Evolutionary conservation across 305 asterid species (phyloP), one percentile per base, ranked within the genome.

Genomic region (Fraxinus platypoda): DNA sequence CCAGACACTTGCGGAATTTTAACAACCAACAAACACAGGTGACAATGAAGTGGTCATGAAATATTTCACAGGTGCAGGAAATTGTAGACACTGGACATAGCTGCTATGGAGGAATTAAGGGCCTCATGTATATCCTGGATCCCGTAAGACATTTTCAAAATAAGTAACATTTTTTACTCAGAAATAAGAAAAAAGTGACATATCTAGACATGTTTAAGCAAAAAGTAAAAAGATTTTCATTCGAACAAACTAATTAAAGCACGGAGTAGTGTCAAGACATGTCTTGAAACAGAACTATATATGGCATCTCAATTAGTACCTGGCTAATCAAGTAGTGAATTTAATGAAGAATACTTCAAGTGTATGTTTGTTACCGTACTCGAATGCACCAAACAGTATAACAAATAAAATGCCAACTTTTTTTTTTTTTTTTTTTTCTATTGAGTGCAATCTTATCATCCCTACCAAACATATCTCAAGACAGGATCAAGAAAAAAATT

Each of bases 61-160:
- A 9, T n/a, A 3, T 57, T 62, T 71, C 49, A 70, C 92, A 93
- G 98, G 98, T 94, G 78, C 83, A 87, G 88, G 88, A 91, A 82
- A 95, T 95, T 25, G 89, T 94, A 7, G 99, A 94, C 78, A 93
- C 93, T 83, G 99, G 99, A 21, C 98, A 95, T 90, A 95, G 99
- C 41, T 89, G 92, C 33, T 94, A 98, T 81, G 99, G 99, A 83
- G 99, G 98, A 38, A 95, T 95, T 74, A 95, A 94, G 87, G 98
- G 97, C 23, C 97, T 95, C 86, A 90, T 95, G 97, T 90, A 97
- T 83, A 88, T 94, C 85, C 87, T 93, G 2, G 90, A 57, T 2
- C 82, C 91, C 98, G 98, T 93, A 87, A 85, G 64, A 17, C 9
- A 5, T 9, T 4, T 52, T 52, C 23, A 46, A 1, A 52, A 52